Base-by-base conservation (phyloP, 257 asterid species). In the Rhazya stricta region DNA sequence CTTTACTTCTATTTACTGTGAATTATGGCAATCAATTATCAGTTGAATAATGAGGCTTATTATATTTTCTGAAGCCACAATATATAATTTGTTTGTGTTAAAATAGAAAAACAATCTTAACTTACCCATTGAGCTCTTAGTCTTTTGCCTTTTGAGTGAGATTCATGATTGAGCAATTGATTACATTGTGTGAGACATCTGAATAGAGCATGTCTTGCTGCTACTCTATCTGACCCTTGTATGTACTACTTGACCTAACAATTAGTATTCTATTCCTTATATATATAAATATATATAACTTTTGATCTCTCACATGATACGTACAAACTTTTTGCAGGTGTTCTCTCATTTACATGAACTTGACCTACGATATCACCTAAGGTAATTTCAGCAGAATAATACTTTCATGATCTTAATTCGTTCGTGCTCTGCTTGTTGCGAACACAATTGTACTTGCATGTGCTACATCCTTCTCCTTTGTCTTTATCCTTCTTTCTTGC, bases 291-390 rank as follows among this genome's bases (percentile, higher is more conserved):
- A n/a, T n/a, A n/a, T n/a, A 34, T 45, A 74, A 34, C 3, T 23
- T 78, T 78, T 69, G 62, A 65, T 77, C 70, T 63, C 75, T 71
- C 32, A 74, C 34, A 57, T 65, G 45, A 73, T 71, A 74, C 36
- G 34, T 62, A 75, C 30, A 61, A 74, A 53, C 78, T 53, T 69
- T 65, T 63, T 87, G 85, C 96, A 94, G 99, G 99, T 94, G 39
- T 94, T 94, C 84, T 88, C 94, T 41, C 99, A 94, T 89, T 84
- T 94, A 83, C 99, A 94, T 75, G 96, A 92, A 81, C 98, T 94
- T 41, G 99, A 94, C 83, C 82, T 94, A 50, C 88, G 85, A 54
- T 94, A 90, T 84, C 99, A 94, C 82, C 97, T 94, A 32, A 94
- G 99, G 99, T 94, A 90, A 74, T 79, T 83, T 30, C 46, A 46